A percentile compares a stretch with the other conserved stretches of the same genome.
These are phyloP conservation scores for Ceratobasidium sp. DNA, from an alignment of 1,284 basidiomycete species.

Conservation along the genomic window DNA sequence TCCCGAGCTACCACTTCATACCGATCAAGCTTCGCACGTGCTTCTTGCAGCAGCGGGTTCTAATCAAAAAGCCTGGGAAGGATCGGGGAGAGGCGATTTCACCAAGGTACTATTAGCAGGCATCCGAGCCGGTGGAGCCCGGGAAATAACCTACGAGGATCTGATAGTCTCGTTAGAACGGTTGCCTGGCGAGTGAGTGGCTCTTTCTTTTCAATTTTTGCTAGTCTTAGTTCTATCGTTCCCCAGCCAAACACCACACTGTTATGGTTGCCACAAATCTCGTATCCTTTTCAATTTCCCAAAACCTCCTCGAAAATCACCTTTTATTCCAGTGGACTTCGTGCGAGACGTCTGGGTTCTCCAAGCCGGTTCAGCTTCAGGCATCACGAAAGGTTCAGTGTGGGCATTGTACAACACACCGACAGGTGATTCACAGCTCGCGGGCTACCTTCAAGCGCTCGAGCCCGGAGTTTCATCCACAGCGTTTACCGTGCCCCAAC, in stretches of 20 bases:
- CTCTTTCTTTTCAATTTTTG: neutral
- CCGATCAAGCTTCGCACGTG: conserved; percentile 18
- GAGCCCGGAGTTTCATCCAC: conserved; percentile 7
- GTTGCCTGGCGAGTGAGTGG: conserved; percentile 50
- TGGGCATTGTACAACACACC: conserved; percentile 69
- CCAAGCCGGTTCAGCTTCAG: conserved; percentile 70
- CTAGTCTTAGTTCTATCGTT: neutral
- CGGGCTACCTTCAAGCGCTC: neutral
- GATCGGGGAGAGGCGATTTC: conserved; percentile 64
- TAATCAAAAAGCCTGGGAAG: conserved; percentile 32
- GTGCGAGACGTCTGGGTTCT: conserved; percentile 58
- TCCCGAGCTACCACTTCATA: neutral
- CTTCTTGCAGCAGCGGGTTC: conserved; percentile 32
- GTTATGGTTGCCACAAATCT: conserved; percentile 64
- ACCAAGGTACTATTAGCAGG: conserved; percentile 67
- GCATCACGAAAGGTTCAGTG: conserved; percentile 65
- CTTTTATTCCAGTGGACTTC: conserved; percentile 62
- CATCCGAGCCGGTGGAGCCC: conserved; percentile 64
- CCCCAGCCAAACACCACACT: conserved; percentile 64
- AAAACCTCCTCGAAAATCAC: conserved; percentile 67
- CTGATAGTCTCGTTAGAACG: conserved; percentile 57
- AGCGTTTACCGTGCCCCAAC: neutral
- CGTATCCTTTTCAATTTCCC: conserved; percentile 67
- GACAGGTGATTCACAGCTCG: conserved; percentile 63
- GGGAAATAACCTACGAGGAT: conserved; percentile 66